Evolutionary conservation across 768 basidiomycete species (phyloP).

Genomic region (Serendipita indica): DNA sequence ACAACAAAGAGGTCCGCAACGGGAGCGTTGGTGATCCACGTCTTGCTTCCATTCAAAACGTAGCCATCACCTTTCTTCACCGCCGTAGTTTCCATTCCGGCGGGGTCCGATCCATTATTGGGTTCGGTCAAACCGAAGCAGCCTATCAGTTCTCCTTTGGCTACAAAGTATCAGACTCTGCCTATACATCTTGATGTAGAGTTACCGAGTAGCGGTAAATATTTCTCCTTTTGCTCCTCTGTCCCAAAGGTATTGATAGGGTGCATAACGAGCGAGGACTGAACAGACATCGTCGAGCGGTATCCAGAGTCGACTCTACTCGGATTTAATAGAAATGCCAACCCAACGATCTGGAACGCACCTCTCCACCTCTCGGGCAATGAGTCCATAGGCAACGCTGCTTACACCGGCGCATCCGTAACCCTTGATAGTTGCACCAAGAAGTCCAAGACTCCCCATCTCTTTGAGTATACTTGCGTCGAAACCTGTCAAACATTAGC

Average conservation of each 20-base stretch:
- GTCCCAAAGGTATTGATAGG: slow-evolving; percentile 81
- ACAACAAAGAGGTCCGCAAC: slow-evolving; percentile 86
- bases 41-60: slow-evolving; percentile 81
- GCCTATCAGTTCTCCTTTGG: slow-evolving; percentile 73
- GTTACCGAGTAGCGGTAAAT: slow-evolving; percentile 65
- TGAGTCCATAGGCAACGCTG: slow-evolving; percentile 85
- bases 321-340: background rate
- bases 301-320: slow-evolving; percentile 88
- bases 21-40: slow-evolving; percentile 93
- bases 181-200: background rate
- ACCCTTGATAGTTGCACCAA: slow-evolving; percentile 85
- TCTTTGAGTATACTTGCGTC: slow-evolving; percentile 62
- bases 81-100: slow-evolving; percentile 93
- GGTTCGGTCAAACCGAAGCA: slow-evolving; percentile 95
- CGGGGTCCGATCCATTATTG: slow-evolving; percentile 92
- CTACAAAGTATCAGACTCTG: slow-evolving; percentile 26
- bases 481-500: slow-evolving; percentile 38
- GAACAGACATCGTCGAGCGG: slow-evolving; percentile 86
- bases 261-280: slow-evolving; percentile 94
- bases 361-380: slow-evolving; percentile 90
- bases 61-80: slow-evolving; percentile 76
- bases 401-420: slow-evolving; percentile 90
- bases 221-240: slow-evolving; percentile 81
- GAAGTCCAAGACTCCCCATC: slow-evolving; percentile 82
- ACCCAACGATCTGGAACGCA: slow-evolving; percentile 21